These are phyloP conservation scores for Teratosphaeria zuluensis DNA, from an alignment of 2,329 filamentous ascomycete genomes.

Conservation along the genomic window DNA sequence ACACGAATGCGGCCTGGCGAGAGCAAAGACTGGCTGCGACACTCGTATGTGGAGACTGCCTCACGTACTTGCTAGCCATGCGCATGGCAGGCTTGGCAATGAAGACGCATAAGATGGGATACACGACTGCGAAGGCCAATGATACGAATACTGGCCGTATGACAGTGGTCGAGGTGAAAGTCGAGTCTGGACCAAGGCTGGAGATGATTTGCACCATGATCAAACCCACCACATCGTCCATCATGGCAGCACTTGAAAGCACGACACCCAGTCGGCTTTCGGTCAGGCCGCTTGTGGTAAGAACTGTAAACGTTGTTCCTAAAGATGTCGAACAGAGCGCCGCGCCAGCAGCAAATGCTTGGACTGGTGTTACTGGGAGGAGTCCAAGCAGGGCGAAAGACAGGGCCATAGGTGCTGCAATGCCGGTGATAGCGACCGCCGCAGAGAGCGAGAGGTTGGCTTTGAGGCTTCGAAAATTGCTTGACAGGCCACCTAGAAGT, in stretches of 20 bases:
- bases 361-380: conserved; percentile 40
- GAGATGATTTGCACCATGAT: conserved; percentile 70
- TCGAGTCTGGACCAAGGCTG: conserved; percentile 43
- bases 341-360: conserved; percentile 64
- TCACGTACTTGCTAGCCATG: neutral
- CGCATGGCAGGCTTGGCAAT: conserved; percentile 30
- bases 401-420: conserved; percentile 50
- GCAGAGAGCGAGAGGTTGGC: conserved; percentile 52
- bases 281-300: conserved; percentile 51
- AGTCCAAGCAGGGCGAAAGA: conserved; percentile 52
- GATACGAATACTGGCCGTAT: conserved; percentile 45
- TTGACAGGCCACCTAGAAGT: conserved; percentile 45
- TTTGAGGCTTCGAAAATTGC: conserved; percentile 44
- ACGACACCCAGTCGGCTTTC: conserved; percentile 50
- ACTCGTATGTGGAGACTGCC: neutral
- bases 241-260: conserved; percentile 63
- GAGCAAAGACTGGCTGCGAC: neutral
- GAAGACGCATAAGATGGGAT: conserved; percentile 41
- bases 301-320: conserved; percentile 58
- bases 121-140: conserved; percentile 39
- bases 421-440: neutral
- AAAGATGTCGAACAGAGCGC: conserved; percentile 65
- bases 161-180: conserved; percentile 31
- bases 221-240: conserved; percentile 70
- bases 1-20: conserved; percentile 30